Evolutionary conservation across 768 basidiomycete species (phyloP), one percentile per base, ranked within the genome.

Genomic region (Lenzites betulinus): DNA sequence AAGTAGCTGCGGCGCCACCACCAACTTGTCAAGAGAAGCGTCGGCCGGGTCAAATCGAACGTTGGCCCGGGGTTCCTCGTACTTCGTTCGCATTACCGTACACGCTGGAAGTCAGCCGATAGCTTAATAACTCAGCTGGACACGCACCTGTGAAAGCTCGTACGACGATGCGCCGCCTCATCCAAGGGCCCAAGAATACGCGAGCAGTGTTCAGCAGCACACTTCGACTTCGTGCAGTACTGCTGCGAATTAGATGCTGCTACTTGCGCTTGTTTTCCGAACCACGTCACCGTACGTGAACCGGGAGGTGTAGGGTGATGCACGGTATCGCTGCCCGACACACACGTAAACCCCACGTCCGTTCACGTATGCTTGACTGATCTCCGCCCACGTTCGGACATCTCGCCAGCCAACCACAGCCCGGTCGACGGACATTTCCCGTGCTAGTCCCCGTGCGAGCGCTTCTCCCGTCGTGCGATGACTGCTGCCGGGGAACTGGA

Each of bases 271-370:
- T 33, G 11, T 33, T 33, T 4, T 11, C 35, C 13, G 35, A 33
- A 22, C 33, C 16, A 55, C 56, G 56, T 26, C 48, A 42, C 30
- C 35, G 56, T 58, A 58, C 56, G 56, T 58, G 56, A 58, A 50
- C 33, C 56, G 56, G 56, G 48, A 58, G 56, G 28, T 36, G 42
- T 33, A 58, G 39, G 39, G 25, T 28, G 28, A 42, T 42, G 11
- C 30, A 33, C 11, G 30, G 30, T 33, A 7, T 16, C 11, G 36
- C 51, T 51, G 51, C n/a, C 23, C 20, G 35, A n/a, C n/a, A n/a
- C n/a, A 36, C 48, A 58, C 56, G 56, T 58, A 58, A 58, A 28
- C 2, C 18, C 15, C 36, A 18, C 18, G 38, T 30, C 25, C 20
- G 11, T 33, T 33, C 30, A 33, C 7, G 47, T 47, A 49, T 16